phyloP scores from a whole-genome alignment of 345 rosid species.

The Eucalyptus brandiana region DNA sequence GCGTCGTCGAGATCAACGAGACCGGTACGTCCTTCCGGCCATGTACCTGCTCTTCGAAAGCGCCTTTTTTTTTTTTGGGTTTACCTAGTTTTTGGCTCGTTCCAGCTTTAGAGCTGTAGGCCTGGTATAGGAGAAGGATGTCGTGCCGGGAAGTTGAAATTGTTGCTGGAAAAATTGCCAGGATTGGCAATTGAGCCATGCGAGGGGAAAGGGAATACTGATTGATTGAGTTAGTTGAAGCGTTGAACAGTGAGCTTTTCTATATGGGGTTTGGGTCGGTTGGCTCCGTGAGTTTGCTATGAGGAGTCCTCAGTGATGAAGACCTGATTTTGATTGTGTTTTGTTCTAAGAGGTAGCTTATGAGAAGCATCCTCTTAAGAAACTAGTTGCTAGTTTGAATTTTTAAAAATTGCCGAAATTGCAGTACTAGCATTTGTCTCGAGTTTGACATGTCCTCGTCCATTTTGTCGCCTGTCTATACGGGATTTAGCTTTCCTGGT shows the following conservation, averaged over 20 bases:
- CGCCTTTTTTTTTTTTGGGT: not conserved
- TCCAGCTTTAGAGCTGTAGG: not conserved
- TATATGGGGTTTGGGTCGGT: not conserved
- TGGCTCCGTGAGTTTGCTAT: not conserved
- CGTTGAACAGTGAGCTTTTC: not conserved
- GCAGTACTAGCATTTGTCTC: not conserved
- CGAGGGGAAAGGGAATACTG: not conserved
- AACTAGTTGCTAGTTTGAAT: not conserved
- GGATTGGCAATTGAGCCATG: not conserved
- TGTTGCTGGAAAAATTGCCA: not conserved
- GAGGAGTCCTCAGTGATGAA: not conserved
- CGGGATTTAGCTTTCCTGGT: not conserved
- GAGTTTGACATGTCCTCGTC: not conserved
- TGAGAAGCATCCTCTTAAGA: not conserved
- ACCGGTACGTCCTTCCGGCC: slow-evolving; percentile 31
- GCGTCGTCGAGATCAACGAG: slow-evolving; percentile 55
- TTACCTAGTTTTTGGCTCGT: not conserved
- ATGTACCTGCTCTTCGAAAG: not conserved
- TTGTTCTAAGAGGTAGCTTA: not conserved
- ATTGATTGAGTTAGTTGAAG: not conserved
- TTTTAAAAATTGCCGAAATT: not conserved
- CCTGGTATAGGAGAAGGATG: not conserved
- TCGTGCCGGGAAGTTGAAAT: not conserved
- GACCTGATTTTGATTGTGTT: not conserved
- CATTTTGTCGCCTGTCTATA: not conserved